These are phyloP conservation scores for Salix caprea DNA, from an alignment of 345 rosid species.

Conservation along the genomic window DNA sequence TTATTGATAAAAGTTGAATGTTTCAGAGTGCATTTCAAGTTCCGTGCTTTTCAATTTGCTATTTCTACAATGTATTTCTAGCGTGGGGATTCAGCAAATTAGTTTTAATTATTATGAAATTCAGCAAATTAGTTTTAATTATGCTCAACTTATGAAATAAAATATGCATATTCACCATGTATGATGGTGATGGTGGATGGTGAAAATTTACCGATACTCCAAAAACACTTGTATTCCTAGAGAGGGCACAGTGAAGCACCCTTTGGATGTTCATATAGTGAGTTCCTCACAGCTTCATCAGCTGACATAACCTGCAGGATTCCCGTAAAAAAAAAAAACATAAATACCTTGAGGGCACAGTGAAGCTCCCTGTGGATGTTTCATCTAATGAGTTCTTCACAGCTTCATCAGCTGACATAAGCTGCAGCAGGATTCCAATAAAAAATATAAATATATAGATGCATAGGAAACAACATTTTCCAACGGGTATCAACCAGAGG, in stretches of 20 bases:
- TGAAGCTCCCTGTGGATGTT: conserved; percentile 50
- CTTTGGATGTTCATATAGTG: conserved; percentile 54
- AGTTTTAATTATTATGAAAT: background rate
- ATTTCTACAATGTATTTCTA: background rate
- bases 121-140: background rate
- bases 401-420: conserved; percentile 49
- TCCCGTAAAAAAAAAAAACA: background rate
- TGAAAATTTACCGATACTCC: conserved; percentile 39
- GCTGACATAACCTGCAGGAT: conserved; percentile 46
- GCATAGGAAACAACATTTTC: background rate
- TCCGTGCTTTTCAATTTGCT: background rate
- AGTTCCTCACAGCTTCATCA: conserved; percentile 58
- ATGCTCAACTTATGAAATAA: background rate
- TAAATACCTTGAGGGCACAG: conserved; percentile 38
- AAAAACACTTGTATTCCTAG: conserved; percentile 70
- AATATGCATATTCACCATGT: background rate
- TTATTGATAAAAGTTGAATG: background rate
- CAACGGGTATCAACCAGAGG: background rate
- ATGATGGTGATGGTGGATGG: background rate
- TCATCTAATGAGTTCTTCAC: conserved; percentile 63
- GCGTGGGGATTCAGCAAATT: background rate
- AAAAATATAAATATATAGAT: background rate
- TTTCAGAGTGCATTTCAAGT: background rate
- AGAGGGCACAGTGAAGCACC: conserved; percentile 59
- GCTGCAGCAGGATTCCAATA: conserved; percentile 28